These are phyloP conservation scores for Pseudocercospora pini-densiflorae DNA, from an alignment of 2,329 filamentous ascomycete genomes.

Conservation along the genomic window DNA sequence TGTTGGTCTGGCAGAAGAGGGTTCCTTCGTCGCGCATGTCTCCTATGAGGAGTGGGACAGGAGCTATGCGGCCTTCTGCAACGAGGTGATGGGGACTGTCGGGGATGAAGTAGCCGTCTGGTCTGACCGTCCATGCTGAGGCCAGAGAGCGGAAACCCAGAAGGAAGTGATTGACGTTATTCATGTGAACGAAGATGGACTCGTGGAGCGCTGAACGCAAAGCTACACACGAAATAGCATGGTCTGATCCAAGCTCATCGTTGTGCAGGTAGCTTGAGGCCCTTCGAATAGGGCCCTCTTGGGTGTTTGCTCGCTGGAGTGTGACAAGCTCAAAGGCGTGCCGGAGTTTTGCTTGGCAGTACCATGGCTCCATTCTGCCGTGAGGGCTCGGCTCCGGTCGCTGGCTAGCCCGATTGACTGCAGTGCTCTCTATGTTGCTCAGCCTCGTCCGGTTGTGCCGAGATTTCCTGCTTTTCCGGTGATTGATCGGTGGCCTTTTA, in stretches of 20 bases:
- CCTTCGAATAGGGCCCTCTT: not conserved
- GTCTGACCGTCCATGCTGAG: conserved; percentile 23
- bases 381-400: not conserved
- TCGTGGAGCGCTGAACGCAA: not conserved
- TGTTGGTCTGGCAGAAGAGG: conserved; percentile 21
- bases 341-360: not conserved
- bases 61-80: conserved; percentile 50
- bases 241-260: not conserved
- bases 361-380: not conserved
- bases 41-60: conserved; percentile 69
- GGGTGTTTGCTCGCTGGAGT: not conserved
- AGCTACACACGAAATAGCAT: not conserved
- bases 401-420: not conserved
- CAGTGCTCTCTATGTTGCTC: not conserved
- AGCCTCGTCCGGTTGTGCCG: not conserved
- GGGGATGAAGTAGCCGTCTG: conserved; percentile 22
- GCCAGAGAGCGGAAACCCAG: conserved; percentile 18
- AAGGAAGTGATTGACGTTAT: conserved; percentile 24
- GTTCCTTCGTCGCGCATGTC: conserved; percentile 79
- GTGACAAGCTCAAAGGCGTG: not conserved
- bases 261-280: not conserved
- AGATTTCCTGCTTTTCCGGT: not conserved
- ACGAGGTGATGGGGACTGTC: conserved; percentile 22
- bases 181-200: conserved; percentile 17
- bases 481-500: not conserved